A percentile compares a stretch with the other conserved stretches of the same genome.
Evolutionary conservation across 192 early-diverging fungal genomes (phyloP).

Genomic region (Coemansia guatemalensis): DNA sequence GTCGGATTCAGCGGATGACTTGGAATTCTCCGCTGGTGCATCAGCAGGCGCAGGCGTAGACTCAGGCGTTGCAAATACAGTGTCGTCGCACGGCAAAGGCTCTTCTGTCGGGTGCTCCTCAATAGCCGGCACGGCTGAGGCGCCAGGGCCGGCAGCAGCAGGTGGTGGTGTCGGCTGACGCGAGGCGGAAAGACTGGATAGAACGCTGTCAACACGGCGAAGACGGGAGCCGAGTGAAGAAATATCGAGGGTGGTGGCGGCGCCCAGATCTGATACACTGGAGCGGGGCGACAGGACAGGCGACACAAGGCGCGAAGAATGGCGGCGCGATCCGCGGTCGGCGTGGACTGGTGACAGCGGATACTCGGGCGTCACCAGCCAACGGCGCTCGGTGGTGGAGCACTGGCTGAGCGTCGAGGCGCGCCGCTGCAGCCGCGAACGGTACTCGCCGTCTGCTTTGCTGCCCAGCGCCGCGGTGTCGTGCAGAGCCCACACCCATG

Average conservation of each 20-base stretch:
- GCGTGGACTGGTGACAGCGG: constrained; percentile 5
- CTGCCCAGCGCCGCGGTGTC: constrained; percentile 1
- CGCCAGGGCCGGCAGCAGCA: background rate
- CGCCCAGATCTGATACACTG: constrained; percentile 41
- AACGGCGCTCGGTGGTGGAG: constrained; percentile 51
- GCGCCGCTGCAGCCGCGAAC: constrained; percentile 16
- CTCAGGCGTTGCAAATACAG: background rate
- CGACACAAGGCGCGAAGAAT: constrained; percentile 31
- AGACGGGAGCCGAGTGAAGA: constrained; percentile 10
- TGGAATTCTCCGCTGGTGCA: background rate
- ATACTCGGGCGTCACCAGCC: constrained; percentile 35
- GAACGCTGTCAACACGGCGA: constrained; percentile 14
- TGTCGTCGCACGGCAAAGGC: background rate
- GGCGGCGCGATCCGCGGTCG: constrained; percentile 29
- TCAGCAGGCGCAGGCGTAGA: background rate
- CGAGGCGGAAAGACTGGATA: constrained; percentile 6
- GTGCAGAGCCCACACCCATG: constrained; percentile 20
- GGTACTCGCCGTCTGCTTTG: constrained; percentile 3
- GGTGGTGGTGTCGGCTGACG: constrained; percentile 11
- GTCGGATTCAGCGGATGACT: background rate
- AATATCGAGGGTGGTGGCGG: background rate
- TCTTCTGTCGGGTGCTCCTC: background rate
- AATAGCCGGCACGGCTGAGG: background rate
- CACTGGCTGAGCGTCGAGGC: constrained; percentile 51
- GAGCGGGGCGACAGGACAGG: constrained; percentile 40